A percentile compares a stretch with the other conserved stretches of the same genome.
phyloP scores from a whole-genome alignment of 1,284 basidiomycete species.

The Leccinum laetum region DNA sequence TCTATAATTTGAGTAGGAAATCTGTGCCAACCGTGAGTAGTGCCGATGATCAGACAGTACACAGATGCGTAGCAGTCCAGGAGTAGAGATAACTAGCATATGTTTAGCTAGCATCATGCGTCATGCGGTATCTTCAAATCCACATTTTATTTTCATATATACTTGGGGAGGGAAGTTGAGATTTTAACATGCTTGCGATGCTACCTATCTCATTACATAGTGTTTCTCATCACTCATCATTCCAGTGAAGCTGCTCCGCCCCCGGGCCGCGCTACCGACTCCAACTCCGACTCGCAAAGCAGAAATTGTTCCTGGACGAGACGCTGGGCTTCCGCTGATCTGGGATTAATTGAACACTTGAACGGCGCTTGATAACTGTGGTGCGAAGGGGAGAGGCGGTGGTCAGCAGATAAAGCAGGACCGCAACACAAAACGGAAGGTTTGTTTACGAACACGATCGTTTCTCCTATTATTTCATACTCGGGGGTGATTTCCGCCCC shows the following conservation, averaged over 20 bases:
- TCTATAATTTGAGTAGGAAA: neutral
- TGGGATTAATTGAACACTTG: constrained; percentile 53
- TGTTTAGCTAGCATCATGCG: too few relatives aligned
- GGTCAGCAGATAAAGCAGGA: neutral
- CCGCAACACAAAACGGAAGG: neutral
- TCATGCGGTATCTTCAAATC: too few relatives aligned
- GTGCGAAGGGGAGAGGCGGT: neutral
- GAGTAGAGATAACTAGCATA: neutral
- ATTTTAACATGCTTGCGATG: too few relatives aligned
- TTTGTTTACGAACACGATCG: constrained; percentile 12
- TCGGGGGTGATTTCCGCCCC: constrained; percentile 21
- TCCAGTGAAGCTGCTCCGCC: neutral
- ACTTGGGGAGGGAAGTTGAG: too few relatives aligned
- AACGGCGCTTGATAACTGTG: constrained; percentile 56
- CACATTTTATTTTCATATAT: too few relatives aligned
- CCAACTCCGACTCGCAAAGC: neutral
- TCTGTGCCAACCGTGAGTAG: neutral
- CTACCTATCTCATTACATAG: neutral
- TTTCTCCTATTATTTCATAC: constrained; percentile 11
- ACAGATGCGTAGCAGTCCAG: neutral
- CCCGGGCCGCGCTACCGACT: neutral
- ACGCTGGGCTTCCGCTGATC: constrained; percentile 46
- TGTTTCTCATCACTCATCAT: neutral
- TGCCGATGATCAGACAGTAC: neutral
- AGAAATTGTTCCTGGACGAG: constrained; percentile 42